These are phyloP conservation scores for Talaromyces pinophilus DNA, from an alignment of 2,329 filamentous ascomycete species.

Conservation along the genomic window DNA sequence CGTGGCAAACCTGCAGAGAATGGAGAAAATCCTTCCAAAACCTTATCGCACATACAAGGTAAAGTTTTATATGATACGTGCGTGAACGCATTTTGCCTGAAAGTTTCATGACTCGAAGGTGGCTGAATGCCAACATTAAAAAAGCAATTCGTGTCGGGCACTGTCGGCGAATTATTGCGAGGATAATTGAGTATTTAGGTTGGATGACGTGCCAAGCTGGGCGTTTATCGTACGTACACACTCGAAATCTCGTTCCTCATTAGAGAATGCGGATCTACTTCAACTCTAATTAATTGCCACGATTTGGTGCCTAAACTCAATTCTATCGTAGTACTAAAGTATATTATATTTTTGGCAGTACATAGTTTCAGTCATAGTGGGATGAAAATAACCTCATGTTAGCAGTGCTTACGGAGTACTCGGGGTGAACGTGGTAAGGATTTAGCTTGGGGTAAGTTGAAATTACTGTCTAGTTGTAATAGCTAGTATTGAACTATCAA, in stretches of 20 bases:
- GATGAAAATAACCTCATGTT: not conserved
- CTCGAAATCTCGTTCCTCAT: not conserved
- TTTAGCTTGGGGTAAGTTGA: not conserved
- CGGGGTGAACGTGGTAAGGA: not conserved
- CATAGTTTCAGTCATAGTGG: not conserved
- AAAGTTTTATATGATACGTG: not conserved
- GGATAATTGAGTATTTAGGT: not conserved
- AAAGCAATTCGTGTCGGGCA: not conserved
- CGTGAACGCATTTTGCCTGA: not conserved
- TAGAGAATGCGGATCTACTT: not conserved
- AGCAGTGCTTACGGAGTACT: not conserved
- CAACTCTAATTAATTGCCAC: not conserved
- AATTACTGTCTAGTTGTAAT: not conserved
- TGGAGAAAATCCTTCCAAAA: not conserved
- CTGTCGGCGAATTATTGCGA: not conserved
- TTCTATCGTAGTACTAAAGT: not conserved
- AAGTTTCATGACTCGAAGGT: not conserved
- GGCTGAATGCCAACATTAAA: not conserved
- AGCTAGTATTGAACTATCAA: not conserved
- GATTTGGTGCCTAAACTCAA: not conserved
- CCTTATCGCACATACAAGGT: not conserved
- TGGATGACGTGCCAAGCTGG: not conserved
- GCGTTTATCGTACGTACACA: not conserved
- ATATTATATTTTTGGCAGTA: not conserved
- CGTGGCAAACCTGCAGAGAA: slow-evolving; percentile 6